These are phyloP conservation scores for Hypoxylon perforatum DNA, from an alignment of 495 filamentous ascomycete genomes.

Conservation along the genomic window DNA sequence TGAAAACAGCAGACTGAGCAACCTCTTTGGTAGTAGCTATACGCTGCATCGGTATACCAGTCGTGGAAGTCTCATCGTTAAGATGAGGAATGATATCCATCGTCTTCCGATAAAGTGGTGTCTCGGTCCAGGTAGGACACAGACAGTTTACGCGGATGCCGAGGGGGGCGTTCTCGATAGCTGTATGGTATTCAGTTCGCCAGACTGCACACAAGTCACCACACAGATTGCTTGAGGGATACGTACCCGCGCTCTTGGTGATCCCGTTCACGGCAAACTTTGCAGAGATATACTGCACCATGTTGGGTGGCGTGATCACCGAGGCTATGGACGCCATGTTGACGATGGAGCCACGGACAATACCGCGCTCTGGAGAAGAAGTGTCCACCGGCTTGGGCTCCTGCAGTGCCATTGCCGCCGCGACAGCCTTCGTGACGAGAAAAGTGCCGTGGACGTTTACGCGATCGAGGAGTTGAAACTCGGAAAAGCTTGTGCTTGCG, in stretches of 20 bases:
- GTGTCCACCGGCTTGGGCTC: not conserved
- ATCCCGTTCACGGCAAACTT: conserved; percentile 64
- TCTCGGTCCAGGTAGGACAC: conserved; percentile 55
- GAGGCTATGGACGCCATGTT: conserved; percentile 60
- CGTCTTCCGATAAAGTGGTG: conserved; percentile 49
- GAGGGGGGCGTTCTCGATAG: conserved; percentile 44
- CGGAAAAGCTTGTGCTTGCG: not conserved
- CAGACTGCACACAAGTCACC: not conserved
- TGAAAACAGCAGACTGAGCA: conserved; percentile 55
- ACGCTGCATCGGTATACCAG: conserved; percentile 47
- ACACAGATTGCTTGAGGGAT: not conserved
- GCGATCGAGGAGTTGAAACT: conserved; percentile 4
- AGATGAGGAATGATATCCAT: not conserved
- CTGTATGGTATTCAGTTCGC: conserved; percentile 27
- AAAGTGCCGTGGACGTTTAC: conserved; percentile 26
- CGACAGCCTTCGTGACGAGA: conserved; percentile 8
- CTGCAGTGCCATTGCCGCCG: conserved; percentile 23
- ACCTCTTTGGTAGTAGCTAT: conserved; percentile 55
- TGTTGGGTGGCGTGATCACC: conserved; percentile 31
- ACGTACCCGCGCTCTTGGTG: conserved; percentile 55
- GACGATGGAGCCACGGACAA: conserved; percentile 57
- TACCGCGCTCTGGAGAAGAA: conserved; percentile 9
- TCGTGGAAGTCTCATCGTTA: conserved; percentile 9
- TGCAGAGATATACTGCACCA: conserved; percentile 55
- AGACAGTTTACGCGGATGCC: conserved; percentile 58